Conservation (phyloP, 345 rosid species). For the Camelina hispida region DNA sequence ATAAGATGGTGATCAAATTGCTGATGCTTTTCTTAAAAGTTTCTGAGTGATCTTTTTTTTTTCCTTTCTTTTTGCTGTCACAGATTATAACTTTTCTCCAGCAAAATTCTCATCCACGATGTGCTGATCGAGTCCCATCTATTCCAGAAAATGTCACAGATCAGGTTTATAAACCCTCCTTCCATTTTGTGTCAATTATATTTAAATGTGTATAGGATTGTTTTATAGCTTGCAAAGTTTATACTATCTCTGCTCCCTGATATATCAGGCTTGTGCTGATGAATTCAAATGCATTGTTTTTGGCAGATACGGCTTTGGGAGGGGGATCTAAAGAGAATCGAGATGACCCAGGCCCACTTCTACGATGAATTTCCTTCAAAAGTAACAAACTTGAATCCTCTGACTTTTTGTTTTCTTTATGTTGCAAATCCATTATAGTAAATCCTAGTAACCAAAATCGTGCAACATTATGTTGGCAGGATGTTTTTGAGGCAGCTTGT, state of each 20-base stretch:
- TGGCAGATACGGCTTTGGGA: conserved; percentile 96
- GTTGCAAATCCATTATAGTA: neutral
- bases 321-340: conserved; percentile 88
- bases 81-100: conserved; percentile 87
- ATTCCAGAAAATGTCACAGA: conserved; percentile 96
- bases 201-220: conserved; percentile 17
- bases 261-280: neutral
- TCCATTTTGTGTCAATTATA: conserved; percentile 18
- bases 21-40: conserved; percentile 11
- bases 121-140: conserved; percentile 74
- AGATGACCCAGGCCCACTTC: conserved; percentile 73
- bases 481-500: conserved; percentile 80
- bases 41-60: conserved; percentile 5
- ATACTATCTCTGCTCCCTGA: neutral
- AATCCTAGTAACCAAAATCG: conserved; percentile 13
- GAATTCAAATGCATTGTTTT: conserved; percentile 9
- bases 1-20: conserved; percentile 10
- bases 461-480: conserved; percentile 50
- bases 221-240: conserved; percentile 13
- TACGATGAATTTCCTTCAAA: conserved; percentile 88
- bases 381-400: conserved; percentile 50
- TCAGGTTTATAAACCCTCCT: conserved; percentile 58
- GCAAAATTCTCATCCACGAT: conserved; percentile 93
- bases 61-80: conserved; percentile 21
- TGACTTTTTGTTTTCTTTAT: neutral